Conservation (phyloP, 495 filamentous ascomycete genomes). For the Aspergillus nidulans region DNA sequence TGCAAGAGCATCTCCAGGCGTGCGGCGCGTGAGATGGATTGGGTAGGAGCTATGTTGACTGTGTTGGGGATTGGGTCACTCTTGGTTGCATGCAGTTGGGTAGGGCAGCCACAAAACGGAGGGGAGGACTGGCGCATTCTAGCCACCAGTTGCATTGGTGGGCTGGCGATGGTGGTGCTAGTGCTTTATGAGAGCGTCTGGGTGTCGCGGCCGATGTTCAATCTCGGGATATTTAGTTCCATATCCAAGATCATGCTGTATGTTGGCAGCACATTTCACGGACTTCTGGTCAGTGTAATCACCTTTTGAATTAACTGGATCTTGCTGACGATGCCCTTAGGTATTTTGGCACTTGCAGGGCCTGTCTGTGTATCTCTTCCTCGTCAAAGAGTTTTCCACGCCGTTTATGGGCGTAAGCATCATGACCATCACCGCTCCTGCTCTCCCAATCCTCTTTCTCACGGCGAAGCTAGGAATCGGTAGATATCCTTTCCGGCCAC, state of each 20-base stretch:
- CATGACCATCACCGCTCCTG: slow-evolving; percentile 40
- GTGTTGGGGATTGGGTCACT: slow-evolving; percentile 26
- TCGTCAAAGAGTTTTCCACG: slow-evolving; percentile 50
- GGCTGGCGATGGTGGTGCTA: slow-evolving; percentile 35
- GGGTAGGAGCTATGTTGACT: slow-evolving; percentile 32
- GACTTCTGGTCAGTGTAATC: slow-evolving; percentile 39
- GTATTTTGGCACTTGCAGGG: slow-evolving; percentile 53
- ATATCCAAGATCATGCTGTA: slow-evolving; percentile 32
- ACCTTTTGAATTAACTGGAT: neutral
- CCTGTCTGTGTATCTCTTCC: slow-evolving; percentile 60
- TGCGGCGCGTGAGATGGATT: slow-evolving; percentile 33
- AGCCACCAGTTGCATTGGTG: slow-evolving; percentile 51
- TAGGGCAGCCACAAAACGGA: slow-evolving; percentile 23
- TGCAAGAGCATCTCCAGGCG: slow-evolving; percentile 22
- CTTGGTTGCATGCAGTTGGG: slow-evolving; percentile 35
- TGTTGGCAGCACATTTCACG: slow-evolving; percentile 50
- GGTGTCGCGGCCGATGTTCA: slow-evolving; percentile 50
- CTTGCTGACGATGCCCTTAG: slow-evolving; percentile 14
- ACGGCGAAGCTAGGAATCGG: slow-evolving; percentile 16
- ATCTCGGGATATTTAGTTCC: slow-evolving; percentile 45
- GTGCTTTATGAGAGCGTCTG: slow-evolving; percentile 45
- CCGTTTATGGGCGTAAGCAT: slow-evolving; percentile 56
- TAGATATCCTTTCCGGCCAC: slow-evolving; percentile 34
- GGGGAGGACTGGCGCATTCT: slow-evolving; percentile 43
- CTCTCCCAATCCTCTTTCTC: slow-evolving; percentile 45